phyloP scores from a whole-genome alignment of 495 filamentous ascomycete genomes.

The Aspergillus biplanus region DNA sequence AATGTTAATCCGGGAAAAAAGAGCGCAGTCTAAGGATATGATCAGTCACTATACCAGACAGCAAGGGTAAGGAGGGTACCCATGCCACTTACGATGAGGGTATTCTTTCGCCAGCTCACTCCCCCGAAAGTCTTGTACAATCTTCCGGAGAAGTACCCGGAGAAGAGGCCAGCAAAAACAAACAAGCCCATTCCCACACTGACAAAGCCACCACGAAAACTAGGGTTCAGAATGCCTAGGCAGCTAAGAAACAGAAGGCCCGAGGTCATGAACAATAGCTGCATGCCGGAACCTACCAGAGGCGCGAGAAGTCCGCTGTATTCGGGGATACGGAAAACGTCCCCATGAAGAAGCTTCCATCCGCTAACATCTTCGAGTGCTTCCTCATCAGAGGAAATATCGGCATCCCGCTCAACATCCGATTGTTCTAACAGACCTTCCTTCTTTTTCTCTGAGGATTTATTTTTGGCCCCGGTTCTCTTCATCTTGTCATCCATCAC shows the following conservation, averaged over 20 bases:
- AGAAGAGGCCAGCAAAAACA: conserved; percentile 85
- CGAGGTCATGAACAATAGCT: conserved; percentile 83
- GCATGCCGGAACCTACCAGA: conserved; percentile 85
- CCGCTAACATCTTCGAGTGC: conserved; percentile 81
- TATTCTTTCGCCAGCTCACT: conserved; percentile 77
- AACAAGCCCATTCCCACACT: conserved; percentile 87
- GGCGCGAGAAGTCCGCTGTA: conserved; percentile 82
- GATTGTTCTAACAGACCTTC: conserved; percentile 68
- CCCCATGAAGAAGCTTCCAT: conserved; percentile 93
- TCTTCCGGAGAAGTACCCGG: conserved; percentile 87
- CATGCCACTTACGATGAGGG: conserved; percentile 59
- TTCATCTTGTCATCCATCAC: conserved; percentile 69
- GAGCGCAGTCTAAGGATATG: conserved; percentile 61
- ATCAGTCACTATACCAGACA: conserved; percentile 23
- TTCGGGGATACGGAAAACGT: conserved; percentile 84
- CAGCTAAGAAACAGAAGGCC: conserved; percentile 80
- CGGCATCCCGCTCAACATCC: conserved; percentile 63
- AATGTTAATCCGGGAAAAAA: conserved; percentile 87
- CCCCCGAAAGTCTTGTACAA: conserved; percentile 90
- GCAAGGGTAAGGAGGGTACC: not conserved
- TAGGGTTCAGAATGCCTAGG: conserved; percentile 84
- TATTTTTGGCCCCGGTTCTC: conserved; percentile 51
- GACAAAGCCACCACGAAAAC: conserved; percentile 90
- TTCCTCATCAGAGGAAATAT: conserved; percentile 75
- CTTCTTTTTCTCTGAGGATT: conserved; percentile 55